These are phyloP conservation scores for Wickerhamiella dianesei DNA, from an alignment of 805 yeast genomes.

Conservation along the genomic window DNA sequence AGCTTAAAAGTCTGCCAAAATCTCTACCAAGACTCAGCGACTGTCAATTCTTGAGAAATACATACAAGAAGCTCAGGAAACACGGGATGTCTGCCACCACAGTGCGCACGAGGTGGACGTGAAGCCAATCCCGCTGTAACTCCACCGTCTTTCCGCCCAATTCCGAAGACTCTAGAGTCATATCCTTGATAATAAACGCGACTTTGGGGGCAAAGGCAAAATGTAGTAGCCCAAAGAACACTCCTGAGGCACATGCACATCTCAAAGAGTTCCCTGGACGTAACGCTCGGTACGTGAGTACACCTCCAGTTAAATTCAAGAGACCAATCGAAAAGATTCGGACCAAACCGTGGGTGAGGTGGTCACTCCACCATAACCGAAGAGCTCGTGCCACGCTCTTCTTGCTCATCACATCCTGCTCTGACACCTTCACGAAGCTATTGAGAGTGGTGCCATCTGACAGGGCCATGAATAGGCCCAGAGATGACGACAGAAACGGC, in stretches of 20 bases:
- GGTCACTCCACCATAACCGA: not conserved
- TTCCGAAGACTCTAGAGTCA: not conserved
- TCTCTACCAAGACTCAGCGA: too few species aligned
- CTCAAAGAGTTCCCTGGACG: not conserved
- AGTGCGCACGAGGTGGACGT: not conserved
- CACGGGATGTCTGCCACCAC: not conserved
- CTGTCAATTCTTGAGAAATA: not conserved
- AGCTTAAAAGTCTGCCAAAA: too few species aligned
- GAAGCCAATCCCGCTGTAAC: not conserved
- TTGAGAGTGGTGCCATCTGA: not conserved
- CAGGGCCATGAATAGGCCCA: not conserved
- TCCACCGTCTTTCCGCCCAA: not conserved
- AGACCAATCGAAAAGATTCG: not conserved
- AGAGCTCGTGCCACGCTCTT: not conserved
- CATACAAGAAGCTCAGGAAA: not conserved
- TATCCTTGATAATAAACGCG: not conserved
- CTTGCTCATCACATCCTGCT: not conserved
- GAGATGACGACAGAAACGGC: not conserved
- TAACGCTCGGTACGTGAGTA: not conserved
- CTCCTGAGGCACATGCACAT: not conserved
- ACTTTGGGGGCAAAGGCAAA: not conserved
- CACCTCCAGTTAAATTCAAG: not conserved
- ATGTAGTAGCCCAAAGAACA: not conserved
- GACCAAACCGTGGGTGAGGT: not conserved
- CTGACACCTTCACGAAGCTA: not conserved